These are phyloP conservation scores for Mucuna pruriens DNA, from an alignment of 306 rosid genomes.

Conservation along the genomic window DNA sequence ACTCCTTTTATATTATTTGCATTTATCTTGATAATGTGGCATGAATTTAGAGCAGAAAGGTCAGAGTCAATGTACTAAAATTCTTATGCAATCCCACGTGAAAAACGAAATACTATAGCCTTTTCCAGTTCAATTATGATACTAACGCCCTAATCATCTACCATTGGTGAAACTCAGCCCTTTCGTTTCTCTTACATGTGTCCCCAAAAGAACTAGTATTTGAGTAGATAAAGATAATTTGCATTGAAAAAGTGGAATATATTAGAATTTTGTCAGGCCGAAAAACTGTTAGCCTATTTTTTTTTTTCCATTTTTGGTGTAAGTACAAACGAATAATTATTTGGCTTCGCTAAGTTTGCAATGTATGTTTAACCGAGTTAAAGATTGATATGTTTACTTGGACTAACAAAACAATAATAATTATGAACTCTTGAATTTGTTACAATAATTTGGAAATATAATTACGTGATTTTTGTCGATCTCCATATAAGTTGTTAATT, in stretches of 20 bases:
- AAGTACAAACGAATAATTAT: neutral
- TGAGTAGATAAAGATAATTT: neutral
- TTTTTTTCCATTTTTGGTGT: neutral
- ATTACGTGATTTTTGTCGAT: too few relatives aligned
- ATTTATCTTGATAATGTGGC: neutral
- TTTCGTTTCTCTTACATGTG: neutral
- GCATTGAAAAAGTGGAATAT: neutral
- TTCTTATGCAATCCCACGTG: neutral
- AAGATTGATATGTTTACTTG: neutral
- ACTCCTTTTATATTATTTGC: too few relatives aligned
- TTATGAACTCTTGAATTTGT: neutral
- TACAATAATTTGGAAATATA: too few relatives aligned
- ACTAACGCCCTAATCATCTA: neutral
- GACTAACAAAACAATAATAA: neutral
- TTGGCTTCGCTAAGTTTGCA: neutral
- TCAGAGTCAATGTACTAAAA: neutral
- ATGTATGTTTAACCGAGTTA: neutral
- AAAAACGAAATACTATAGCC: neutral
- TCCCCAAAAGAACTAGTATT: neutral
- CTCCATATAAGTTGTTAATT: too few relatives aligned
- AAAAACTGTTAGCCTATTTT: neutral
- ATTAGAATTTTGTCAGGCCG: neutral
- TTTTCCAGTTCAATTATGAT: neutral
- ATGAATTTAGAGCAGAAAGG: neutral
- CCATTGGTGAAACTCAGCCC: neutral